A percentile compares a stretch with the other conserved stretches of the same genome.
Conservation (phyloP, 179 eudicot species). For the Kewa caespitosa region DNA sequence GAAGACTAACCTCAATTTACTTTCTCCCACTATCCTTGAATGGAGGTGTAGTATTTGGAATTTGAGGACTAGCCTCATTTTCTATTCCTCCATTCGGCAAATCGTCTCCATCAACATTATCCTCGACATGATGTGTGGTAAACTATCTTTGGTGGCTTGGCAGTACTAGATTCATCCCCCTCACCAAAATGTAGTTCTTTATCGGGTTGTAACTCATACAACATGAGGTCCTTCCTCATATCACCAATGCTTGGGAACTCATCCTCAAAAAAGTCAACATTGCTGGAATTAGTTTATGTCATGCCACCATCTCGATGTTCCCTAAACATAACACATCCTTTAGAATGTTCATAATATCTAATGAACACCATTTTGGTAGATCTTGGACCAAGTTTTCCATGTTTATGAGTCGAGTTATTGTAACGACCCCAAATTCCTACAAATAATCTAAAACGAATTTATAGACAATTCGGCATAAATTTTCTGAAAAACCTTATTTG, state of each 20-base stretch:
- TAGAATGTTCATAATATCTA: conserved; percentile 10
- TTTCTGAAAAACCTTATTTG: no score
- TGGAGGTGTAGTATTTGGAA: not conserved
- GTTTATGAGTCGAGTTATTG: not conserved
- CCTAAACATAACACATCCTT: conserved; percentile 20
- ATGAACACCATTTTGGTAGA: not conserved
- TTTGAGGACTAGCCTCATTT: not conserved
- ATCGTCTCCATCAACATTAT: not conserved
- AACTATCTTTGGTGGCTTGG: not conserved
- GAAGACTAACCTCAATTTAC: not conserved
- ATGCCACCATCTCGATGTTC: conserved; percentile 6
- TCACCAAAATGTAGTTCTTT: not conserved
- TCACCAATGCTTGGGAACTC: conserved; percentile 16
- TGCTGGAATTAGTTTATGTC: conserved; percentile 2
- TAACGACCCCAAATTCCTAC: no score
- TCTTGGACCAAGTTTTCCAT: conserved; percentile 17
- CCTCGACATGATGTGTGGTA: not conserved
- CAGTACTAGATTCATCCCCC: not conserved
- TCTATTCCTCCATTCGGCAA: not conserved
- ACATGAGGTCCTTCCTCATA: not conserved
- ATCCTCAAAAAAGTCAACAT: conserved; percentile 15
- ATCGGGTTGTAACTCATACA: not conserved
- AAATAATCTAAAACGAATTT: no score
- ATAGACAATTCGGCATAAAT: no score
- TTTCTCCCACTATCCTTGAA: no score